These are phyloP conservation scores for Aspergillus tanneri DNA, from an alignment of 2,329 filamentous ascomycete species.

Conservation along the genomic window DNA sequence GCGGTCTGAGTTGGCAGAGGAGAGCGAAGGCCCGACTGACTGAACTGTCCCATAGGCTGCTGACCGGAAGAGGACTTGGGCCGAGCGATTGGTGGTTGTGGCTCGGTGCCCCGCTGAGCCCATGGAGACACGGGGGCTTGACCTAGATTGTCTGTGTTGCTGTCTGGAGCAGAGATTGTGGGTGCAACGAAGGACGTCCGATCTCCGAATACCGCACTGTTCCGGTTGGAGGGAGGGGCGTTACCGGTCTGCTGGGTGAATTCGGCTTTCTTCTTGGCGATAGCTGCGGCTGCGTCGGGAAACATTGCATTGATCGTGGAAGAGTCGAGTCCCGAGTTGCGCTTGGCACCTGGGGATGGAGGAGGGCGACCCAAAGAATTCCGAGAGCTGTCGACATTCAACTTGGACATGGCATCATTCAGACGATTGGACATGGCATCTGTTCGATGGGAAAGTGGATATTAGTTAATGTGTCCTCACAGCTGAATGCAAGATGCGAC, in stretches of 20 bases:
- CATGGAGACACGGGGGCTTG: slow-evolving; percentile 78
- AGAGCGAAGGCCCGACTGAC: slow-evolving; percentile 78
- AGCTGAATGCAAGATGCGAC: neutral
- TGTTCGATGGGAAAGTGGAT: slow-evolving; percentile 37
- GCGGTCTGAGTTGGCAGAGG: slow-evolving; percentile 82
- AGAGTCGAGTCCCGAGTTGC: slow-evolving; percentile 90
- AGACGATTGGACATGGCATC: slow-evolving; percentile 96
- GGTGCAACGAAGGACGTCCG: slow-evolving; percentile 73
- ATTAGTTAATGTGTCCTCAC: neutral
- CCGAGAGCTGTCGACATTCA: slow-evolving; percentile 81
- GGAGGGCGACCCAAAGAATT: slow-evolving; percentile 82
- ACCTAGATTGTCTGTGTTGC: slow-evolving; percentile 57
- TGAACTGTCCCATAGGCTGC: slow-evolving; percentile 87
- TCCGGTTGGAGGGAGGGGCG: slow-evolving; percentile 84
- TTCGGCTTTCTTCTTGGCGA: slow-evolving; percentile 96
- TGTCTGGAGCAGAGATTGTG: slow-evolving; percentile 69
- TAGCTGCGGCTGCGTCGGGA: slow-evolving; percentile 95
- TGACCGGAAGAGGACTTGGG: slow-evolving; percentile 79
- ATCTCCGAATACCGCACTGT: slow-evolving; percentile 77
- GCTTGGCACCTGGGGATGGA: slow-evolving; percentile 75
- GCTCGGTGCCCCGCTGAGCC: slow-evolving; percentile 59
- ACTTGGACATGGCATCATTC: slow-evolving; percentile 93
- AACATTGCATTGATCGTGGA: slow-evolving; percentile 99
- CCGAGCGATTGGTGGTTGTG: slow-evolving; percentile 55
- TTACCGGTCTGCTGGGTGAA: slow-evolving; percentile 94